Percentiles rank a stretch among this genome's conserved stretches.
These are phyloP conservation scores for Scheffersomyces illinoinensis DNA, from an alignment of 1,139 yeast genomes.

Conservation along the genomic window DNA sequence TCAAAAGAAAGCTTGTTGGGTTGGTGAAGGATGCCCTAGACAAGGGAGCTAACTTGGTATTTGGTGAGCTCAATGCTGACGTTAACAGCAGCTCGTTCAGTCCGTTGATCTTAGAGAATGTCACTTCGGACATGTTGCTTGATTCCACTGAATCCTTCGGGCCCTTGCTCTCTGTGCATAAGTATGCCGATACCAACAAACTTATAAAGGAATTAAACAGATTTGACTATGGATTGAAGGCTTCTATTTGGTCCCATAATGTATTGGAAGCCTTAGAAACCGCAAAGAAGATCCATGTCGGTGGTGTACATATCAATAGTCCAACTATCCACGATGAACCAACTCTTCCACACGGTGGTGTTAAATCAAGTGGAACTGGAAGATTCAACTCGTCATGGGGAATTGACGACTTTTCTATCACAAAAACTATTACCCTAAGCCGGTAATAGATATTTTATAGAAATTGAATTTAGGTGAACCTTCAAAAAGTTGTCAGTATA, in stretches of 20 bases:
- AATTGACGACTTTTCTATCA: slow-evolving; percentile 39
- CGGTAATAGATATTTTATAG: slow-evolving; percentile 1
- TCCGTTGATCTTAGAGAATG: slow-evolving; percentile 38
- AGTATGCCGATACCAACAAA: slow-evolving; percentile 31
- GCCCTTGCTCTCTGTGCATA: slow-evolving; percentile 43
- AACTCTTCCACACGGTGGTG: slow-evolving; percentile 57
- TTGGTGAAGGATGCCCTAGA: slow-evolving; percentile 42
- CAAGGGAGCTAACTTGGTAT: slow-evolving; percentile 41
- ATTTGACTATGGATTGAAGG: slow-evolving; percentile 48
- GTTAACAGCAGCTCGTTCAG: slow-evolving; percentile 10
- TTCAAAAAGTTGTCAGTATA: too few relatives aligned
- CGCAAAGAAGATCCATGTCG: slow-evolving; percentile 41
- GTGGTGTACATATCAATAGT: slow-evolving; percentile 55
- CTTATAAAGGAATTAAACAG: slow-evolving; percentile 31
- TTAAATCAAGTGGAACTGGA: slow-evolving; percentile 52
- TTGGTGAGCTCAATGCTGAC: slow-evolving; percentile 17
- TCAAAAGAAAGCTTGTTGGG: slow-evolving; percentile 21
- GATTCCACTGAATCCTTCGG: slow-evolving; percentile 46
- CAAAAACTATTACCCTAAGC: slow-evolving; percentile 38
- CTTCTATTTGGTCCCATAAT: slow-evolving; percentile 56
- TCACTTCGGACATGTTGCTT: slow-evolving; percentile 34
- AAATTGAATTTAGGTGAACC: too few relatives aligned
- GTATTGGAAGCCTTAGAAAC: slow-evolving; percentile 35
- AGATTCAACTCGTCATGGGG: slow-evolving; percentile 56
- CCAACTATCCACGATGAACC: slow-evolving; percentile 52